phyloP scores from a whole-genome alignment of 176 grass and related monocot species.

The Puya raimondii region DNA sequence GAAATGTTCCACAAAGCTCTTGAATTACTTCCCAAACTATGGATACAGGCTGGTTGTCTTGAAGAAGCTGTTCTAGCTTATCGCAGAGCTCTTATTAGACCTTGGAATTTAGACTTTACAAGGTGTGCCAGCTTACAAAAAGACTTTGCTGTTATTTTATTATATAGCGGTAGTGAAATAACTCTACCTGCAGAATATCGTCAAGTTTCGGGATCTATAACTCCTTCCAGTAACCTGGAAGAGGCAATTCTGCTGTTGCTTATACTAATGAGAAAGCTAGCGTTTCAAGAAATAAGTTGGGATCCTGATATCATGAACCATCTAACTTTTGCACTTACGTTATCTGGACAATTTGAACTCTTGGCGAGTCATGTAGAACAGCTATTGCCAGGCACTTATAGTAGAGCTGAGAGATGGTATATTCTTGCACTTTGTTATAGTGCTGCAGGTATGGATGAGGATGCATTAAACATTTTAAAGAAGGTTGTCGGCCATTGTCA shows the following conservation, averaged over 20 bases:
- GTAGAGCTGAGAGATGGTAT: slow-evolving; percentile 85
- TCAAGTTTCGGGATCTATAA: slow-evolving; percentile 24
- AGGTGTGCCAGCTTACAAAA: slow-evolving; percentile 71
- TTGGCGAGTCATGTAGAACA: slow-evolving; percentile 73
- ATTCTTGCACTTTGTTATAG: slow-evolving; percentile 86
- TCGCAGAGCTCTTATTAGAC: slow-evolving; percentile 55
- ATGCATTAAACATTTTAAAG: slow-evolving; percentile 80
- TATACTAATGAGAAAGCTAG: slow-evolving; percentile 67
- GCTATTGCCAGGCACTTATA: slow-evolving; percentile 78
- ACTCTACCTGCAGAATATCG: slow-evolving; percentile 35
- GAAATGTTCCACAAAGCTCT: slow-evolving; percentile 80
- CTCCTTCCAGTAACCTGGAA: slow-evolving; percentile 48
- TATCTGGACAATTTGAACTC: slow-evolving; percentile 71
- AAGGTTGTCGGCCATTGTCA: slow-evolving; percentile 53
- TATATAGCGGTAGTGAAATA: slow-evolving; percentile 71
- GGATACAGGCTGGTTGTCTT: slow-evolving; percentile 66
- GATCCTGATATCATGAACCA: slow-evolving; percentile 85
- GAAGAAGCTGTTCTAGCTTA: slow-evolving; percentile 75
- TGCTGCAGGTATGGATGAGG: slow-evolving; percentile 61
- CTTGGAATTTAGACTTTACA: slow-evolving; percentile 69
- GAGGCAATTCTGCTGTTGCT: slow-evolving; percentile 73
- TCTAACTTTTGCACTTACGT: slow-evolving; percentile 66
- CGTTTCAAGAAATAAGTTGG: slow-evolving; percentile 65
- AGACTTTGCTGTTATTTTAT: slow-evolving; percentile 61
- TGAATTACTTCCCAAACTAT: slow-evolving; percentile 83